These are phyloP conservation scores for Schizonepeta tenuifolia DNA, from an alignment of 257 asterid genomes.

Conservation along the genomic window DNA sequence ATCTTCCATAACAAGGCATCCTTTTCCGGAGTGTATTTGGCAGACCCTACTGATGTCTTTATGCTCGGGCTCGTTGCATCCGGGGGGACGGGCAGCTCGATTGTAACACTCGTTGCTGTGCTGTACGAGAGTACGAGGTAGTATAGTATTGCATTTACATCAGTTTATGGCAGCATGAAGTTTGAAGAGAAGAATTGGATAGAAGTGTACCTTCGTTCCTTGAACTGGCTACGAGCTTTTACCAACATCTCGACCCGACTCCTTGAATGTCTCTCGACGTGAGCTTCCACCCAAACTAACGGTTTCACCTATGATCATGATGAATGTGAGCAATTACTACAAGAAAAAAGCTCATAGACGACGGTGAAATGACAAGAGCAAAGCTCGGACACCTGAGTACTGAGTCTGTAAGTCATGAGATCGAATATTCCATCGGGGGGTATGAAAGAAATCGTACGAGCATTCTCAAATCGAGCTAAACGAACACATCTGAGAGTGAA, in stretches of 20 bases:
- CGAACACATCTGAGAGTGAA: conserved; percentile 78
- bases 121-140: conserved; percentile 59
- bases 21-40: conserved; percentile 90
- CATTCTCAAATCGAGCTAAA: conserved; percentile 94
- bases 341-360: no score
- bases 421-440: conserved; percentile 99
- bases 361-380: background rate
- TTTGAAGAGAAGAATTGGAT: background rate
- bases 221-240: conserved; percentile 95
- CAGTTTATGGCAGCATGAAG: background rate
- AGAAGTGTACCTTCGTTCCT: conserved; percentile 82
- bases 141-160: background rate
- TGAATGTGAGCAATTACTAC: conserved; percentile 28
- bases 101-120: conserved; percentile 95
- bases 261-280: conserved; percentile 83
- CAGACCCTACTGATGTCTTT: conserved; percentile 93
- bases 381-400: conserved; percentile 75
- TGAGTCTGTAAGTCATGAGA: conserved; percentile 97
- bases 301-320: conserved; percentile 74
- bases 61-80: conserved; percentile 95
- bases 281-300: conserved; percentile 96
- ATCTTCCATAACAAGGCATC: conserved; percentile 96
- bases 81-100: conserved; percentile 93
- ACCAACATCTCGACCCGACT: conserved; percentile 88
- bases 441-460: conserved; percentile 90